A percentile compares a stretch with the other conserved stretches of the same genome.
Evolutionary conservation across 1,139 yeast species (phyloP).

Genomic region (Kodamaea suecica): DNA sequence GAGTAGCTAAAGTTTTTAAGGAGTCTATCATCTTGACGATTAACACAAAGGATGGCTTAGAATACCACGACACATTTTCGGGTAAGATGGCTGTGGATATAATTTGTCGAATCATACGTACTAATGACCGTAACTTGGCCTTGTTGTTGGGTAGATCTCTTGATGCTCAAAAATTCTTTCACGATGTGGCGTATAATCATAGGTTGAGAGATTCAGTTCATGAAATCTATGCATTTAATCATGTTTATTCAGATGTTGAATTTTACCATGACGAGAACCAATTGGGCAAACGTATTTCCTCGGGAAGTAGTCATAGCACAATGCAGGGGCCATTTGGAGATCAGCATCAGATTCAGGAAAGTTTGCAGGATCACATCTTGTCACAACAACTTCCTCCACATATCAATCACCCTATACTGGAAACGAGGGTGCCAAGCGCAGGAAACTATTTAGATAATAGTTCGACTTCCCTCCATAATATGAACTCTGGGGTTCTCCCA

Average conservation of each 20-base stretch:
- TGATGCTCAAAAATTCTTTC: constrained; percentile 92
- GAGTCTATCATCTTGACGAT: constrained; percentile 71
- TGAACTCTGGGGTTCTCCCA: background rate
- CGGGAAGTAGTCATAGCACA: constrained; percentile 3
- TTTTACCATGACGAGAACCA: constrained; percentile 32
- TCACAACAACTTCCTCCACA: constrained; percentile 15
- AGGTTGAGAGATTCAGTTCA: constrained; percentile 80
- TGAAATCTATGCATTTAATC: constrained; percentile 88
- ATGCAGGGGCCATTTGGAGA: constrained; percentile 34
- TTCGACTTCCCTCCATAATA: constrained; percentile 1
- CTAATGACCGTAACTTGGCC: constrained; percentile 89
- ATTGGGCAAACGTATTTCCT: constrained; percentile 17
- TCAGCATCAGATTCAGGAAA: constrained; percentile 10
- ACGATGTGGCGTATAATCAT: constrained; percentile 94
- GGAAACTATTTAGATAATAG: background rate
- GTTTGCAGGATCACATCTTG: constrained; percentile 14
- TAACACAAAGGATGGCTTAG: constrained; percentile 88
- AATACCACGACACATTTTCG: constrained; percentile 90
- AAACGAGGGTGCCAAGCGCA: constrained; percentile 5
- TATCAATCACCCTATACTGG: constrained; percentile 4
- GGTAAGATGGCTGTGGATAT: constrained; percentile 94
- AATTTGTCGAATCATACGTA: constrained; percentile 77
- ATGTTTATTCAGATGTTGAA: constrained; percentile 44
- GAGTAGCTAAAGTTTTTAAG: constrained; percentile 77
- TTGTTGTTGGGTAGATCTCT: constrained; percentile 83